Percentiles rank a stretch among this genome's conserved stretches.
These are phyloP conservation scores for Talaromyces wortmannii DNA, from an alignment of 495 filamentous ascomycete species.

Conservation along the genomic window DNA sequence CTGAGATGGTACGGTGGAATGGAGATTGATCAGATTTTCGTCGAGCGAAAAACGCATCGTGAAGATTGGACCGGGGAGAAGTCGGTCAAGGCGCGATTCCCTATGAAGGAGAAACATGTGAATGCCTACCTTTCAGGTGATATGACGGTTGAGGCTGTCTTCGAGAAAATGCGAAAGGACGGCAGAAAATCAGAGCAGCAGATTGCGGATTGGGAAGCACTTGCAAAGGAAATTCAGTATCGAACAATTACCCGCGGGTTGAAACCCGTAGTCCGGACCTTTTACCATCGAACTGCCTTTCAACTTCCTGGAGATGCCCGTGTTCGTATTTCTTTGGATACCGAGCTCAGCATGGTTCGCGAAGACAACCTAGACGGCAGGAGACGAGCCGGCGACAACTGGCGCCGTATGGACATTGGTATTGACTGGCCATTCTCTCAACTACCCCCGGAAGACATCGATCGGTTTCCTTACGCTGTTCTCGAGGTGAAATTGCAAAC, in stretches of 20 bases:
- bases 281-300: constrained; percentile 97
- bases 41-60: constrained; percentile 96
- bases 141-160: constrained; percentile 72
- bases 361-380: constrained; percentile 91
- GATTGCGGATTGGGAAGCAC: constrained; percentile 81
- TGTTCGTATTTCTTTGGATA: constrained; percentile 95
- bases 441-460: constrained; percentile 73
- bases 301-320: constrained; percentile 94
- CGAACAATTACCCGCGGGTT: constrained; percentile 78
- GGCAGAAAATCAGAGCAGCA: constrained; percentile 86
- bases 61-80: constrained; percentile 99
- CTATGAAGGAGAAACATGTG: constrained; percentile 93
- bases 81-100: constrained; percentile 94
- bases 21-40: constrained; percentile 89
- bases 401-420: constrained; percentile 96
- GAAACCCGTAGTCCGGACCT: constrained; percentile 80
- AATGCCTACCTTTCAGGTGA: constrained; percentile 81
- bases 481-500: constrained; percentile 98
- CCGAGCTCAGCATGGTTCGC: constrained; percentile 86
- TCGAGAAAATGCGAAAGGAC: constrained; percentile 91
- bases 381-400: constrained; percentile 74
- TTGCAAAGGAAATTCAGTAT: constrained; percentile 91
- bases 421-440: constrained; percentile 94
- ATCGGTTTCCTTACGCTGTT: constrained; percentile 92
- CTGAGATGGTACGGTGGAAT: constrained; percentile 97